A percentile compares a stretch with the other conserved stretches of the same genome.
These are phyloP conservation scores for Rhodosporidiobolus sp. DNA, from an alignment of 768 basidiomycete genomes.

Conservation along the genomic window DNA sequence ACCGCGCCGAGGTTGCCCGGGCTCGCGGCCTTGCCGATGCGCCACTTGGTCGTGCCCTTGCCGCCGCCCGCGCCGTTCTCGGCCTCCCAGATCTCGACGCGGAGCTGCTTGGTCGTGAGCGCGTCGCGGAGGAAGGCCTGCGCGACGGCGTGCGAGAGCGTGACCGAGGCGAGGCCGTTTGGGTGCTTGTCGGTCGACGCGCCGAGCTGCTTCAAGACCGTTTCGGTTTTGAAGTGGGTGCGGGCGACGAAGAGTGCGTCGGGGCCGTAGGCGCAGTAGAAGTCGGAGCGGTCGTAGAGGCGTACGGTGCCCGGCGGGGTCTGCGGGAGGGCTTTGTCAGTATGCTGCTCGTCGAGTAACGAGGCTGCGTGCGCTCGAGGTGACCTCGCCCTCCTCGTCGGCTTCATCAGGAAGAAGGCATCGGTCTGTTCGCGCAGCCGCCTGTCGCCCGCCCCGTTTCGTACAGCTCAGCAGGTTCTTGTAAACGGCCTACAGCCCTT, in stretches of 20 bases:
- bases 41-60: conserved; percentile 71
- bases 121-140: conserved; percentile 82
- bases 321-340: conserved; percentile 36
- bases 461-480: too few relatives aligned
- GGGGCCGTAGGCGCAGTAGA: conserved; percentile 80
- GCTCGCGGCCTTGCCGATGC: conserved; percentile 77
- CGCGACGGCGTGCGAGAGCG: conserved; percentile 70
- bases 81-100: conserved; percentile 81
- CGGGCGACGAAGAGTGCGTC: conserved; percentile 82
- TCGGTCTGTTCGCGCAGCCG: too few relatives aligned
- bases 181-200: conserved; percentile 36
- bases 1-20: conserved; percentile 66
- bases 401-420: not conserved
- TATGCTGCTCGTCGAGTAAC: conserved; percentile 58
- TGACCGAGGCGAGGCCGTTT: conserved; percentile 62
- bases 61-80: conserved; percentile 63
- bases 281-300: conserved; percentile 77
- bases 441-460: too few relatives aligned
- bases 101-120: conserved; percentile 80
- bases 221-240: conserved; percentile 63
- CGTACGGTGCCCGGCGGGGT: conserved; percentile 67
- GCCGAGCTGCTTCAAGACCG: conserved; percentile 89
- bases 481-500: too few relatives aligned
- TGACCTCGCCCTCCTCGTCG: not conserved
- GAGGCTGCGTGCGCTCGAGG: too few relatives aligned